Percentiles rank a stretch among this genome's conserved stretches.
These are phyloP conservation scores for Gracilaria vermiculophylla DNA, from an alignment of 23 red algal genomes.

Conservation along the genomic window DNA sequence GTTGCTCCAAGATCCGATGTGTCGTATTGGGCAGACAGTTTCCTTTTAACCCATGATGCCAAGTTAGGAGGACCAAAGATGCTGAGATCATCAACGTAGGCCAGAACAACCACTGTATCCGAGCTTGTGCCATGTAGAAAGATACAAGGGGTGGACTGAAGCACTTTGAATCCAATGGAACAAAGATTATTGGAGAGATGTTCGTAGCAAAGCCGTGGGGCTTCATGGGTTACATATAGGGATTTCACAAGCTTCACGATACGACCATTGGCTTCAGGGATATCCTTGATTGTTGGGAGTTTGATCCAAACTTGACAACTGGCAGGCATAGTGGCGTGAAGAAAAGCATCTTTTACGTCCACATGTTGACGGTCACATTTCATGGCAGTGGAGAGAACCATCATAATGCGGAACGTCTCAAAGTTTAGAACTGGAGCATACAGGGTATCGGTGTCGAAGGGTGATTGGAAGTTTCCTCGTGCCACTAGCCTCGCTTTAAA, in stretches of 20 bases:
- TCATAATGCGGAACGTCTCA: neutral
- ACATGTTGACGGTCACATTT: constrained; percentile 26
- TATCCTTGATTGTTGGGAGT: neutral
- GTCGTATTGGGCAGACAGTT: neutral
- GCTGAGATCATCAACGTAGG: constrained; percentile 4
- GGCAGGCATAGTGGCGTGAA: constrained; percentile 7
- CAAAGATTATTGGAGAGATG: neutral
- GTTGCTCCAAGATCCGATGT: neutral
- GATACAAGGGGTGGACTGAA: neutral
- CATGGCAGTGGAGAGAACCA: neutral
- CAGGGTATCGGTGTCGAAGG: neutral
- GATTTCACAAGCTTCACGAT: constrained; percentile 8
- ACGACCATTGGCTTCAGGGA: constrained; percentile 8
- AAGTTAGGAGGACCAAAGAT: neutral
- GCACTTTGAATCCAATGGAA: neutral
- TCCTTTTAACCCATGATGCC: no score
- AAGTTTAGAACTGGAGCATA: constrained; percentile 35
- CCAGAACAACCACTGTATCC: neutral
- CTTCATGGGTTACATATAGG: constrained; percentile 3
- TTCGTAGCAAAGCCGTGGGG: constrained; percentile 8
- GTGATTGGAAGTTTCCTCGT: constrained; percentile 31
- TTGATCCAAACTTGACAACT: neutral
- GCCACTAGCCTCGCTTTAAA: constrained; percentile 47
- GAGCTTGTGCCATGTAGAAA: no score
- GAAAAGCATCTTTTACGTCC: constrained; percentile 36